Percentiles rank a stretch among this genome's conserved stretches.
phyloP scores from a whole-genome alignment of 1,284 basidiomycete genomes.

The Neolentinus lepideus region DNA sequence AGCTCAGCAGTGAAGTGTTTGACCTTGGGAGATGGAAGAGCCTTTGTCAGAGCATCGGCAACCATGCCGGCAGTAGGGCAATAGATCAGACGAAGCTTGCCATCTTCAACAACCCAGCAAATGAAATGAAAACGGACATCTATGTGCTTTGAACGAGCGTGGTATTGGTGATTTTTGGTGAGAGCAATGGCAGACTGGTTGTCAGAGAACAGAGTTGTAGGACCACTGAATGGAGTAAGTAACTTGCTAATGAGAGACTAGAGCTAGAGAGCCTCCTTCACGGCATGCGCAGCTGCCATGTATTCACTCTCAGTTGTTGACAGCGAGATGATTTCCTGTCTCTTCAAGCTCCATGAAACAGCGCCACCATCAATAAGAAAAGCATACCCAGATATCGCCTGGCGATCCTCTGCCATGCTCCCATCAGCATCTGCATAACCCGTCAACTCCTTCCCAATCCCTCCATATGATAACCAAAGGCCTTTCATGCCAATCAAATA shows the following conservation, averaged over 20 bases:
- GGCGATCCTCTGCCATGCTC: constrained; percentile 8
- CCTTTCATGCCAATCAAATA: constrained; percentile 15
- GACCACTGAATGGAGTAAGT: too few species aligned
- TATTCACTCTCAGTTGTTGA: too few species aligned
- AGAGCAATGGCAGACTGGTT: too few species aligned
- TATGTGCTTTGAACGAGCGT: constrained; percentile 26
- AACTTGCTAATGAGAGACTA: too few species aligned
- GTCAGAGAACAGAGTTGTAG: too few species aligned
- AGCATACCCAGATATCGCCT: constrained; percentile 14
- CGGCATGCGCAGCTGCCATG: too few species aligned
- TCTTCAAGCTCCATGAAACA: constrained; percentile 13
- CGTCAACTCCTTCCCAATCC: background rate
- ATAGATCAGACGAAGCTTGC: constrained; percentile 11
- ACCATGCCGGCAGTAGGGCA: constrained; percentile 13
- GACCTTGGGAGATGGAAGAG: constrained; percentile 11
- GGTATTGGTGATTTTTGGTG: constrained; percentile 17
- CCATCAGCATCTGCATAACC: constrained; percentile 18
- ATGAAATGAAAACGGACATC: constrained; percentile 24
- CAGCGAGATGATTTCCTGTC: constrained; percentile 16
- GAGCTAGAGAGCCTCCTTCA: too few species aligned
- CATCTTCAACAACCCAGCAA: constrained; percentile 17
- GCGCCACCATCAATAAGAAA: constrained; percentile 13
- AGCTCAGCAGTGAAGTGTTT: too few species aligned
- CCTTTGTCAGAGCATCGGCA: constrained; percentile 21
- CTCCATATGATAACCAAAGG: constrained; percentile 10